Base-by-base conservation (phyloP, 106 monocot species). In the Dendrobium officinale region DNA sequence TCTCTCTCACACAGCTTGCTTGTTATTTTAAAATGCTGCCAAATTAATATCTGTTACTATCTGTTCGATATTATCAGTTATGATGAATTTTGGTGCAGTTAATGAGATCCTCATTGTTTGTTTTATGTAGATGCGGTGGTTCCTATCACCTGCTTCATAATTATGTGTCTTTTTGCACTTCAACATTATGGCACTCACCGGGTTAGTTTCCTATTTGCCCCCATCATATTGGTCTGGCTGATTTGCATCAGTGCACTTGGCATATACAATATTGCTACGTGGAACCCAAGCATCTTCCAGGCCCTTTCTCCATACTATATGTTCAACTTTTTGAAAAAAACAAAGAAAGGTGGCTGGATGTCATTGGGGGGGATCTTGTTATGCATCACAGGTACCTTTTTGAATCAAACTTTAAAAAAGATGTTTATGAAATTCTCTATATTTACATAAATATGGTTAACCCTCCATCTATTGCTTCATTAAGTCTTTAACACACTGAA, bases 171-270 rank as follows among this genome's bases (percentile, higher is more conserved):
- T 49, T 92, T 92, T 82, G 88, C 92, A 10, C 90, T 92, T 11
- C 92, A 92, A 83, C 92, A 90, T 27, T 92, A 86, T 83, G 92
- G 92, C 5, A 92, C 92, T 55, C 92, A 90, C 74, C 89, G 88
- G 42, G 31, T 92, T 42, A 90, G 92, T 72, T 84, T 88, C 79
- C 51, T 92, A 44, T 92, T 92, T 78, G 92, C 92, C 29, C 92
- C 92, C 37, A 72, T 92, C 73, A 79, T 92, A 79, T 80, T 92
- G 70, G 73, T 79, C 24, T 92, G 92, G 92, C 85, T 92, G 24
- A 13, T 90, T 54, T 90, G 90, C 86, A 90, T 90, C 31, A 88
- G 88, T 75, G 90, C 86, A 64, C 88, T 92, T 83, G 92, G 92
- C 67, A 79, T 92, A 72, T 92, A 92, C 82, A 92, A 90, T 73